Evolutionary conservation across 2,329 filamentous ascomycete genomes (phyloP), one percentile per base, ranked within the genome.

Genomic region (Monilinia fructicola): DNA sequence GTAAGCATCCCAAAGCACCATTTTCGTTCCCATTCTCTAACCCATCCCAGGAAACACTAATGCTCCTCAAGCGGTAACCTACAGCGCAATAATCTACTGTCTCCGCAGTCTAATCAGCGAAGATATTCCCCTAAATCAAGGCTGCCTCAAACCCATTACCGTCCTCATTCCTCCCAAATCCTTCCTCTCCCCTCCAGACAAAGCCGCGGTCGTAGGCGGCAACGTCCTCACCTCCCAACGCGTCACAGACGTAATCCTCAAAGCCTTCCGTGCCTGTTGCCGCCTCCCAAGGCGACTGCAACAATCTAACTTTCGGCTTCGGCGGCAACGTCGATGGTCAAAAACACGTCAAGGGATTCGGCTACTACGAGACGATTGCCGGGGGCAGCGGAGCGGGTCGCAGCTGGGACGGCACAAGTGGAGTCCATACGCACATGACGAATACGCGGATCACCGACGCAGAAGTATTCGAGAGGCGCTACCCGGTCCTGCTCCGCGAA

Each of bases 111-210:
- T 96, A 67, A 92, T 96, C 73, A 87, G 85, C 48, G 86, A 91
- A 70, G 90, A 94, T 71, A 93, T 96, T 18, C 92, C 92, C 0
- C 83, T 96, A 4, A 96, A 96, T 79, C 92, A 96, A 78, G 92
- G 92, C 70, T 96, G 92, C 70, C 81, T 95, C 3, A 86, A 86
- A 60, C 91, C 92, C 0, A 90, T 95, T 72, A 83, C 87, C 64
- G 89, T 95, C 74, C 82, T 74, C 56, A 92, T 94, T 61, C 90
- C 91, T 0, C 84, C 86, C 10, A 85, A 86, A 70, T 89, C 86
- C 14, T 89, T 95, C 75, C 84, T 96, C 42, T 89, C 86, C 0
- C 92, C 92, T 0, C 90, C 88, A 0, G 88, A 90, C 74, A 87
- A 87, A 58, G 90, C 91, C 0, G 92, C 91, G 0, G 91, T 95